Base-by-base conservation (phyloP, 2,329 filamentous ascomycete species). In the Epichloe baconii region DNA sequence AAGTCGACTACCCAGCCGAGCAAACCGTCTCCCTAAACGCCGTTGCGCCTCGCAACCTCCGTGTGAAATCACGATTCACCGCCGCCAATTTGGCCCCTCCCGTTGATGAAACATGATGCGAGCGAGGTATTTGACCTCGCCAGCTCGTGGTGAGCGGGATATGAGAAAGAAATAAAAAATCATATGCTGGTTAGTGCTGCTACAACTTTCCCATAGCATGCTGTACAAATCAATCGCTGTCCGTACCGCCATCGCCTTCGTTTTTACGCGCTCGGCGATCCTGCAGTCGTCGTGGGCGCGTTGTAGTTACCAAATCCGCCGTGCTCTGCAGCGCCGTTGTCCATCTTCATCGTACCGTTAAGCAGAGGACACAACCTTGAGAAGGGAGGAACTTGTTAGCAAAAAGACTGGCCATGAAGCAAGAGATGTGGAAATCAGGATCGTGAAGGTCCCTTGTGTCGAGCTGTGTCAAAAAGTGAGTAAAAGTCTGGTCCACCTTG, bases 361-460 rank as follows among this genome's bases (percentile, higher is more conserved):
- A 94, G 82, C 66, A 93, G 74, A 46, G 88, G 88, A 66, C 88
- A 94, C 61, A 90, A 78, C 66, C 83, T 88, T 76, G 54, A 51
- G 17, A 48, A n/a, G 26, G 4, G 43, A 51, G 5, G 2, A 38
- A 41, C 8, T n/a, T 11, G 58, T 59, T 56, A 62, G 60, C 43
- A 48, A 49, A 49, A 15, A 23, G 31, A 17, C 11, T 15, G 14
- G 46, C 23, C 23, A 38, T 41, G 36, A 26, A 23, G 45, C 15
- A 10, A 10, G 35, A 17, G 12, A 31, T 11, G 4, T 10, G 19
- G n/a, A 37, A 17, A 41, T 17, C n/a, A 41, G n/a, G 3, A 17
- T 4, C 19, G 38, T 19, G 2, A 11, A 41, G 2, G 38, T 17
- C n/a, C 38, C 38, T 10, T 41, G n/a, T 41, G n/a, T 19, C 17